These are phyloP conservation scores for Spathaspora passalidarum DNA, from an alignment of 805 yeast genomes.

Conservation along the genomic window DNA sequence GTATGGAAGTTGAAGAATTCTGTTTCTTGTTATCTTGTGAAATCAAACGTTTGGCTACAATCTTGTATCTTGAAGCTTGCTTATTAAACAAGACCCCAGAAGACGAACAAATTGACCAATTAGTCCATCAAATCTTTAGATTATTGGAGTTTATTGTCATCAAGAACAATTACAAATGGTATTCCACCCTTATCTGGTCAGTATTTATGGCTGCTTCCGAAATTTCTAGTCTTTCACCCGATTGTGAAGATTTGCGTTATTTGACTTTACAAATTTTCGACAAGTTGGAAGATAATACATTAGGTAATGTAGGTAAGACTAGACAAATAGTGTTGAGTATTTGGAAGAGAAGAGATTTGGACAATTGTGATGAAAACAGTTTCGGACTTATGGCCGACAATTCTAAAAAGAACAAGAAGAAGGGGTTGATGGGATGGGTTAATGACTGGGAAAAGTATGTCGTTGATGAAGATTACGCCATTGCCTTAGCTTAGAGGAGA, in stretches of 20 bases:
- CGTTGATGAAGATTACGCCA: constrained; percentile 20
- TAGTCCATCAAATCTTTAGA: constrained; percentile 16
- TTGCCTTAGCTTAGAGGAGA: constrained; percentile 19
- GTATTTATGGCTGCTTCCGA: constrained; percentile 24
- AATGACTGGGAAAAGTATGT: constrained; percentile 34
- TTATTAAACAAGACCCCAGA: constrained; percentile 23
- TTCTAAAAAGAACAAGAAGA: constrained; percentile 1
- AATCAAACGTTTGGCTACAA: constrained; percentile 21
- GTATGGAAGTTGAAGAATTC: constrained; percentile 17
- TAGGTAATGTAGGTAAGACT: constrained; percentile 27
- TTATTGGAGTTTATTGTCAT: constrained; percentile 23
- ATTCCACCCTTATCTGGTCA: constrained; percentile 29
- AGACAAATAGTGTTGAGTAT: constrained; percentile 18
- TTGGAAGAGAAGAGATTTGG: constrained; percentile 30
- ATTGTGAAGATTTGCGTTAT: constrained; percentile 26
- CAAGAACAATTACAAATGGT: constrained; percentile 26
- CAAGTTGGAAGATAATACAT: constrained; percentile 19
- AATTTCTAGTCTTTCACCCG: constrained; percentile 18
- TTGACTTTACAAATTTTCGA: constrained; percentile 22
- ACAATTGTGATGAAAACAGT: constrained; percentile 17
- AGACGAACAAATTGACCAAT: constrained; percentile 11
- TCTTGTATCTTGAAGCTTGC: constrained; percentile 25
- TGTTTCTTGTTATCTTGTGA: constrained; percentile 27
- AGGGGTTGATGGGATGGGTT: constrained; percentile 14
- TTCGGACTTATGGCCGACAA: constrained; percentile 11